phyloP scores from a whole-genome alignment of 2,329 filamentous ascomycete genomes.

The Exophiala spinifera region DNA sequence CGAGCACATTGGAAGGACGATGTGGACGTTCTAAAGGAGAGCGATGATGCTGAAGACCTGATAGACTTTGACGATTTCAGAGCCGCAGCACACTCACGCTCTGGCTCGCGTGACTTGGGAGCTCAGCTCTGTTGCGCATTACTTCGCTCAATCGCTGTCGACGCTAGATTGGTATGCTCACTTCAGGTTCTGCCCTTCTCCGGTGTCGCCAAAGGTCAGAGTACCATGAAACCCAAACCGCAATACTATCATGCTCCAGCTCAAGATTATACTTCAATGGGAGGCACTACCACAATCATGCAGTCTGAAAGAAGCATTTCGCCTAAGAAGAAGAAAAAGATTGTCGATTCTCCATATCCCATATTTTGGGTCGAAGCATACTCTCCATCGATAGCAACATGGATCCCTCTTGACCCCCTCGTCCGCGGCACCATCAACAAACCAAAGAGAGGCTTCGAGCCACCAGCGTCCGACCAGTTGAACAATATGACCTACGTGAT shows the following conservation, averaged over 20 bases:
- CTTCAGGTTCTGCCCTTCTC: conserved; percentile 76
- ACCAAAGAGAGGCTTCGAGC: conserved; percentile 68
- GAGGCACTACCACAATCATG: not conserved
- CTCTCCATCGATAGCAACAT: conserved; percentile 81
- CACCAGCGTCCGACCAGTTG: conserved; percentile 70
- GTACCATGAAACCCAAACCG: conserved; percentile 40
- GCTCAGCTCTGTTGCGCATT: conserved; percentile 88
- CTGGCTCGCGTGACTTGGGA: conserved; percentile 84
- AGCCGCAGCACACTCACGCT: conserved; percentile 63
- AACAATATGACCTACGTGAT: conserved; percentile 82
- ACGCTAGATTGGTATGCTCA: conserved; percentile 82
- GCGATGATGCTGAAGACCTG: conserved; percentile 64
- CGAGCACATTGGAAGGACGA: conserved; percentile 73
- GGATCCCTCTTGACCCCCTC: conserved; percentile 82
- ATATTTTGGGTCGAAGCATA: conserved; percentile 95
- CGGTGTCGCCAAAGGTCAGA: conserved; percentile 43
- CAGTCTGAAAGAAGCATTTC: not conserved
- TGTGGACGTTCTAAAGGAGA: conserved; percentile 57
- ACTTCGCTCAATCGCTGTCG: conserved; percentile 75
- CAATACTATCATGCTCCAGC: conserved; percentile 35
- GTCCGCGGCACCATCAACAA: conserved; percentile 78
- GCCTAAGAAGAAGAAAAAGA: conserved; percentile 12
- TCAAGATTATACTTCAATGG: conserved; percentile 20
- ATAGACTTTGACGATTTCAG: conserved; percentile 71
- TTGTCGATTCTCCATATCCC: conserved; percentile 67